Evolutionary conservation across 2,329 filamentous ascomycete species (phyloP).

Genomic region (Colletotrichum paranaense): DNA sequence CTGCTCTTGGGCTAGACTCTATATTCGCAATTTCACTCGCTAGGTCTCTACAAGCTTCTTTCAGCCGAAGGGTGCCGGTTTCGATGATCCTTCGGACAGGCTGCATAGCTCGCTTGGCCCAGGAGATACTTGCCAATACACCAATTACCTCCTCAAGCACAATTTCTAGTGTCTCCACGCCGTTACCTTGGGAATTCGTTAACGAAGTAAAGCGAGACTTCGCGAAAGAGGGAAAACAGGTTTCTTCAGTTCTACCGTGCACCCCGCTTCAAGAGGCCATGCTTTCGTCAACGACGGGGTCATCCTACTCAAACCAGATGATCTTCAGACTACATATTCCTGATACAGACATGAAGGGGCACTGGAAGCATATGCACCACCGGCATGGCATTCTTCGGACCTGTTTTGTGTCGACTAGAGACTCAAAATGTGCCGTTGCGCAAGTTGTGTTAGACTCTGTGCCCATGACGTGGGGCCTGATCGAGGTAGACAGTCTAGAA

Average conservation of each 20-base stretch:
- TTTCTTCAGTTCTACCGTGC: conserved; percentile 77
- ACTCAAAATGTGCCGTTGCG: conserved; percentile 71
- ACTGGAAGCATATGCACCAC: conserved; percentile 71
- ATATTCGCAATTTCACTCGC: conserved; percentile 82
- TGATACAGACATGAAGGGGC: conserved; percentile 59
- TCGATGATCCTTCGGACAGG: conserved; percentile 77
- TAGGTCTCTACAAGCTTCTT: conserved; percentile 58
- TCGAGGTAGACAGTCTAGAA: conserved; percentile 47
- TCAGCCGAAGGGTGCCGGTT: conserved; percentile 67
- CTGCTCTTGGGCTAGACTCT: conserved; percentile 84
- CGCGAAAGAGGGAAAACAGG: conserved; percentile 41
- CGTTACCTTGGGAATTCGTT: conserved; percentile 1
- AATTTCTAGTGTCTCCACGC: too few species aligned
- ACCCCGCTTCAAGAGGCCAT: conserved; percentile 91
- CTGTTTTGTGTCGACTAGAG: conserved; percentile 75
- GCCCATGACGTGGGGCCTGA: conserved; percentile 52
- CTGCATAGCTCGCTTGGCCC: conserved; percentile 71
- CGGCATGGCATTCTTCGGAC: conserved; percentile 85
- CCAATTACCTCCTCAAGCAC: background rate
- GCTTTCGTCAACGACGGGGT: conserved; percentile 69
- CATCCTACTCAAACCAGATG: conserved; percentile 79
- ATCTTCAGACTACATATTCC: conserved; percentile 69
- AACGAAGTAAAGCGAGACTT: conserved; percentile 40
- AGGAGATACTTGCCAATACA: conserved; percentile 20
- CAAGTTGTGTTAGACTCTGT: conserved; percentile 74